Evolutionary conservation across 192 early-diverging fungal genomes (phyloP), one percentile per base, ranked within the genome.

Genomic region (Backusella australiensis): DNA sequence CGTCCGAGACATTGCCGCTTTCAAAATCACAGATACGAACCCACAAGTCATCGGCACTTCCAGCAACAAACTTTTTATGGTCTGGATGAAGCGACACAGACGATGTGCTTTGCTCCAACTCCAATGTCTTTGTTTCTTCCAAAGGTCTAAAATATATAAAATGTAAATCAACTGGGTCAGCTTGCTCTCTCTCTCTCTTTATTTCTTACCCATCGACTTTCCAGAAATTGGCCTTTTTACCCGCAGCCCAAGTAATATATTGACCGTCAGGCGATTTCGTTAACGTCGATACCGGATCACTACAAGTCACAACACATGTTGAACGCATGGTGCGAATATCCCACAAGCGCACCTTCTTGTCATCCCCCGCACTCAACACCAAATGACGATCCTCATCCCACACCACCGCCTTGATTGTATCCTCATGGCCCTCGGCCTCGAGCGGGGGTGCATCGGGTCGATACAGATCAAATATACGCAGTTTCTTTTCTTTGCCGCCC

Each of bases 21-120:
- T 89, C 89, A 77, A 91, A 96, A 35, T 95, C 95, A 75, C 92
- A 93, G 71, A 92, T 91, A 52, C 95, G 88, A 39, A 95, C 94
- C 85, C 95, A 94, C 42, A 96, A 84, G 80, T 97, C 96, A 1
- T 86, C 87, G 65, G 80, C 87, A 6, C 95, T 92, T 23, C 96
- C 96, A 12, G 92, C 89, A 26, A 96, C 93, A 78, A 97, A 93
- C 39, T 89, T 85, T 15, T 89, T 82, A 70, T 93, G 91, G 74
- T 89, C 83, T 14, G 95, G 96, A 74, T 97, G 94, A 65, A 97
- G 81, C 12, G 94, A 93, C 1, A 94, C 92, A 11, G 92, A 91
- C 0, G 96, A 95, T 1, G 92, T 91, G 44, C 91, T 90, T 49
- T 91, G 89, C 63, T 87, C 87, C 26, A 90, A 85, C 34, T 82